Evolutionary conservation across 192 early-diverging fungal genomes (phyloP), one percentile per base, ranked within the genome.

Genomic region (Radiomyces spectabilis): DNA sequence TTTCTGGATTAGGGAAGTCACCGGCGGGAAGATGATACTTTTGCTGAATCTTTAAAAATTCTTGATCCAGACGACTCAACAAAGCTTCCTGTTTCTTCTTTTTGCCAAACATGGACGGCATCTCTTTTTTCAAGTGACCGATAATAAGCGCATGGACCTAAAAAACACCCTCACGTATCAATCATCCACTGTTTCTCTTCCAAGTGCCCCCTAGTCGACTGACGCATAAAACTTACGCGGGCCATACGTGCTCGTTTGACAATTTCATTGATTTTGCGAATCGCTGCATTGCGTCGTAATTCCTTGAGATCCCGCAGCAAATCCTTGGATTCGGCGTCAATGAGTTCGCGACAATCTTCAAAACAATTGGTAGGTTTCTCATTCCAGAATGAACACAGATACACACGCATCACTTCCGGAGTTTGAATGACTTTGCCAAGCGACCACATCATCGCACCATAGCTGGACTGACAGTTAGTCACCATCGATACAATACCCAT

Each of bases 361-460:
- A 82, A 82, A 24, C 72, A 63, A 47, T 85, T 81, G 46, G 74
- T 72, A 12, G 85, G 80, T 12, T 84, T 84, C 24, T 82, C 66
- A 1, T 77, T 71, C 91, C 91, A 91, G 62, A 92, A 92, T 10
- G 82, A 86, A 16, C 86, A 80, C 35, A 86, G 59, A 56, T 85
- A 93, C n/a, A 94, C 92, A 5, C 89, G 74, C 66, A 83, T 82
- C 42, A 94, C 92, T 66, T 94, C 91, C 10, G 92, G 91, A 2
- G 87, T 92, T 38, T 85, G 78, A 16, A 94, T 77, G 8, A 93
- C 89, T 64, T 86, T 89, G 16, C 91, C 92, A 8, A 94, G 73
- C 18, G 87, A 86, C 88, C 88, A 94, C 92, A 94, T 94, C 67
- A 94, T 71, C 2, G 91, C 89, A 43, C 92, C 92, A 65, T 94